phyloP scores from a whole-genome alignment of 441 rosid genomes.

The Populus trichocarpa region DNA sequence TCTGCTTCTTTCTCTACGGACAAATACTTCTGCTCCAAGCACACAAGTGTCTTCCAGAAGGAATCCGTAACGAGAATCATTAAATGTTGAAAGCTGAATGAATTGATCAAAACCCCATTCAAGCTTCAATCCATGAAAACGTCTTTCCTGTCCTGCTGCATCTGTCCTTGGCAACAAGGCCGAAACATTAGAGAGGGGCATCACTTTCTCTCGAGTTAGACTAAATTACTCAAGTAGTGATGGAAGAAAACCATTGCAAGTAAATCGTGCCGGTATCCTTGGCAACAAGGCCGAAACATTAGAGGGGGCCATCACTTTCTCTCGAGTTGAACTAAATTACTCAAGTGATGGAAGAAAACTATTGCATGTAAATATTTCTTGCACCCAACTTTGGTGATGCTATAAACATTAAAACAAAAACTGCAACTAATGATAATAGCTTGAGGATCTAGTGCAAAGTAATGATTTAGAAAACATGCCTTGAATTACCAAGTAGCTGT shows the following conservation, averaged over 20 bases:
- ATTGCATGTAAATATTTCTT: background rate
- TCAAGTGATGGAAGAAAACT: background rate
- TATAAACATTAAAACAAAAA: background rate
- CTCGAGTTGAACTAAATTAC: background rate
- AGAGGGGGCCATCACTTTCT: background rate
- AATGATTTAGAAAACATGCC: slow-evolving; percentile 26
- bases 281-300: too few relatives aligned
- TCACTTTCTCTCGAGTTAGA: background rate
- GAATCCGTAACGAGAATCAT: slow-evolving; percentile 32
- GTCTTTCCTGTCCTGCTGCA: slow-evolving; percentile 27
- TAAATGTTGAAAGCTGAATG: slow-evolving; percentile 21
- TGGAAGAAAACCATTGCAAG: too few relatives aligned
- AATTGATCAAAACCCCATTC: slow-evolving; percentile 43
- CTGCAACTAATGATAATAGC: background rate
- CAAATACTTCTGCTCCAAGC: slow-evolving; percentile 67
- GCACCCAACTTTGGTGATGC: background rate
- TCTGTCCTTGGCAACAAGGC: slow-evolving; percentile 17
- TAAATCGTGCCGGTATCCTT: too few relatives aligned
- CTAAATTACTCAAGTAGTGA: background rate
- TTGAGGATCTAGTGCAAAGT: background rate
- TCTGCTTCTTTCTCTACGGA: slow-evolving; percentile 44
- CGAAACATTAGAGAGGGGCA: slow-evolving; percentile 2
- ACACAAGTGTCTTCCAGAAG: slow-evolving; percentile 40
- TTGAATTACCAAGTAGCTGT: slow-evolving; percentile 44
- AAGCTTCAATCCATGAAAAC: slow-evolving; percentile 34